Evolutionary conservation across 768 basidiomycete species (phyloP), one percentile per base, ranked within the genome.

Genomic region (Collybiopsis luxurians): DNA sequence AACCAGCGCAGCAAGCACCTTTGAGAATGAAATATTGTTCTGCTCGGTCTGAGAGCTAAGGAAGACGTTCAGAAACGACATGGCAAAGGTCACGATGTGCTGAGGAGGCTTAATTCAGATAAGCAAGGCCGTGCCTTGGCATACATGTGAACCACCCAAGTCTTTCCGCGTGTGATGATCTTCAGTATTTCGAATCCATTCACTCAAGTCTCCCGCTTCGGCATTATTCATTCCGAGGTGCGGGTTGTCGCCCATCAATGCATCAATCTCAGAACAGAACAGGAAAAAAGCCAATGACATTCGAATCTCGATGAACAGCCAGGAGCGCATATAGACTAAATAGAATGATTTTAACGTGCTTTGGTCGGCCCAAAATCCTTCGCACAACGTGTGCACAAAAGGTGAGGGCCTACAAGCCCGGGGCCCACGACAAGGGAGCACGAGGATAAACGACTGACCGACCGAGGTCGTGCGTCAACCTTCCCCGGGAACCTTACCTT

Each of bases 361-460:
- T 51, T 51, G 23, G 50, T 51, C 23, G 38, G 50, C 23, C 36
- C 48, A 39, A 39, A 24, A 31, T n/a, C n/a, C n/a, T n/a, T 49
- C 48, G 48, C 21, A 12, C 19, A n/a, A n/a, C n/a, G n/a, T 5
- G 13, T 30, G 36, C 15, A 51, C 36, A 7, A 36, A 23, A 26
- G 17, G 31, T 13, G 24, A 6, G 24, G 50, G 24, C 23, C 36
- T 26, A 40, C 36, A 39, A 51, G 50, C 50, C 50, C 50, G 34
- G 50, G 50, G 50, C 50, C 50, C 50, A 51, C 50, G 50, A 38
- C 50, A 51, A 51, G 50, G 50, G 50, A 39, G 36, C 50, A 51
- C 50, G 50, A 51, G 50, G 50, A 39, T 6, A n/a, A 23, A 51
- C 48, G 17, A n/a, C 36, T 5, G 36, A 31, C 23, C 24, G 5